phyloP scores from a whole-genome alignment of 164 flowering plant species.

The Echeveria elegans region DNA sequence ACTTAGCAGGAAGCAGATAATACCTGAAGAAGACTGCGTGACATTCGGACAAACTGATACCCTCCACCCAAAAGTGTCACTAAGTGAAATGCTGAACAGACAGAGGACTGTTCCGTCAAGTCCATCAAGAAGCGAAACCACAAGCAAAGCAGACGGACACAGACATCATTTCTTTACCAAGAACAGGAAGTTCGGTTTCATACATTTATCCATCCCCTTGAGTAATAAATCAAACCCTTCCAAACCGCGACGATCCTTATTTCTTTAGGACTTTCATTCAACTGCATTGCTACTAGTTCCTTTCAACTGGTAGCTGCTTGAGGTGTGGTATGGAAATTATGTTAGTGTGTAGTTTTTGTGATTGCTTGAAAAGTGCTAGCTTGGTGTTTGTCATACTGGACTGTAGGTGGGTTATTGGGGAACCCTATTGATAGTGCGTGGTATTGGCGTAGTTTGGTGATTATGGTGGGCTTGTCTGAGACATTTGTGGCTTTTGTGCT shows the following conservation, averaged over 20 bases:
- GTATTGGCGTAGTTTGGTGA: too few relatives aligned
- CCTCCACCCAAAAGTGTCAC: neutral
- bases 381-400: too few relatives aligned
- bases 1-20: constrained; percentile 38
- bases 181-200: constrained; percentile 51
- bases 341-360: neutral
- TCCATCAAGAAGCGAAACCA: constrained; percentile 17
- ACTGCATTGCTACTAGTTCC: neutral
- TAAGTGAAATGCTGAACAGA: constrained; percentile 46
- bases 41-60: neutral
- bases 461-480: too few relatives aligned
- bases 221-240: constrained; percentile 22
- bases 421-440: too few relatives aligned
- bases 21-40: constrained; percentile 5
- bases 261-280: neutral
- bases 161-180: constrained; percentile 26
- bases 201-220: constrained; percentile 41
- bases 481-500: too few relatives aligned
- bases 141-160: constrained; percentile 13
- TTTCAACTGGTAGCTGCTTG: neutral
- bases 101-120: constrained; percentile 25
- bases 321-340: neutral
- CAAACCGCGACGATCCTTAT: constrained; percentile 13
- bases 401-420: too few relatives aligned
- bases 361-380: too few relatives aligned